These are phyloP conservation scores for Melanopsichium pennsylvanicum DNA, from an alignment of 1,284 basidiomycete genomes.

Conservation along the genomic window DNA sequence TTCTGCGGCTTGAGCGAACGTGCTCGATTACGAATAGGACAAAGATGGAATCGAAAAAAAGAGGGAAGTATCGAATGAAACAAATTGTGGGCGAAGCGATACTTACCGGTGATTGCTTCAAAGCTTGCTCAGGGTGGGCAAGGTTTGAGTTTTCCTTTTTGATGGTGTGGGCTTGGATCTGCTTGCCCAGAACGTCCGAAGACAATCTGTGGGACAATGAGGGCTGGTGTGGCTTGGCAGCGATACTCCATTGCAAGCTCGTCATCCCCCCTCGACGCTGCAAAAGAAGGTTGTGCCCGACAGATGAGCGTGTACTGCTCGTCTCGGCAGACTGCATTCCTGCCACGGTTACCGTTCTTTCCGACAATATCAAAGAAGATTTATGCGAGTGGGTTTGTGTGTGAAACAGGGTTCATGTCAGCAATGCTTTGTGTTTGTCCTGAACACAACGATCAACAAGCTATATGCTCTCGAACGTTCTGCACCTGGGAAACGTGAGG, in stretches of 20 bases:
- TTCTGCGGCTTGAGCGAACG: not conserved
- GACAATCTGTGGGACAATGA: too few species aligned
- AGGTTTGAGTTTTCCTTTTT: conserved; percentile 1
- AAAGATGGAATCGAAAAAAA: not conserved
- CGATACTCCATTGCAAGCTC: not conserved
- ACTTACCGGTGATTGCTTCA: conserved; percentile 24
- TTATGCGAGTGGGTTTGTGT: not conserved
- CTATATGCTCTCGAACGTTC: too few species aligned
- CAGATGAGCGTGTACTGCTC: not conserved
- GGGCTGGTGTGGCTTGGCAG: not conserved
- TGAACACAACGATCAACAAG: too few species aligned
- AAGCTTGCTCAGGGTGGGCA: conserved; percentile 13
- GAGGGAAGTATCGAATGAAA: not conserved
- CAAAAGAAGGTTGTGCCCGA: not conserved
- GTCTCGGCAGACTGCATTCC: not conserved
- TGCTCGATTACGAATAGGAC: not conserved
- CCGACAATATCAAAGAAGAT: conserved; percentile 9
- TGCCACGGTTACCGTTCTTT: conserved; percentile 18
- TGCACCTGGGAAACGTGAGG: too few species aligned
- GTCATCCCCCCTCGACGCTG: not conserved
- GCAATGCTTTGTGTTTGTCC: not conserved
- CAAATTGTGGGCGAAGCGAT: not conserved
- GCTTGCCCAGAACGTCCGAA: not conserved
- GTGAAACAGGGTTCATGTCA: not conserved
- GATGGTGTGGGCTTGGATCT: not conserved